Evolutionary conservation across 768 basidiomycete species (phyloP).

Genomic region (Melanogaster broomeanus): DNA sequence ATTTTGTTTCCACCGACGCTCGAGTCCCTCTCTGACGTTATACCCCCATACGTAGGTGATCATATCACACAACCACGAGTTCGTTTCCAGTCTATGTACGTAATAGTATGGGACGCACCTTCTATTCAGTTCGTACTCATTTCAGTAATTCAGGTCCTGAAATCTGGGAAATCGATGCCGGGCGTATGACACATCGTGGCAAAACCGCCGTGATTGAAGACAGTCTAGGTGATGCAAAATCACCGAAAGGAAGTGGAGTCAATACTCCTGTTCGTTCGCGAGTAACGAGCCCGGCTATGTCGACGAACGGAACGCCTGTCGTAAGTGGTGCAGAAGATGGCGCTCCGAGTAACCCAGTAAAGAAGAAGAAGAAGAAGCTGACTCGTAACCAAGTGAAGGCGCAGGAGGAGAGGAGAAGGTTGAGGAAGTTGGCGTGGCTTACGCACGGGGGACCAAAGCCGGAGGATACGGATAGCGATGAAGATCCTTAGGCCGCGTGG

Average conservation of each 20-base stretch:
- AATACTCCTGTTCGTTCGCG: conserved; percentile 75
- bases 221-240: conserved; percentile 68
- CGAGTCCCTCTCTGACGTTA: conserved; percentile 16
- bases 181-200: conserved; percentile 84
- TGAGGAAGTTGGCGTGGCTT: conserved; percentile 83
- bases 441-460: conserved; percentile 79
- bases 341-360: conserved; percentile 38
- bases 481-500: conserved; percentile 15
- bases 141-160: conserved; percentile 62
- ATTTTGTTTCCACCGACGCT: conserved; percentile 18
- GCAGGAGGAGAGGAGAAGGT: conserved; percentile 79
- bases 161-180: conserved; percentile 92
- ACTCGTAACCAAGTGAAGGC: conserved; percentile 91
- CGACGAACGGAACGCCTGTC: conserved; percentile 71
- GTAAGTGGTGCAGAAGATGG: conserved; percentile 76
- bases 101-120: conserved; percentile 16
- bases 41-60: conserved; percentile 59
- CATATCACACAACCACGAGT: conserved; percentile 95
- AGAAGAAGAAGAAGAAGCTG: conserved; percentile 86
- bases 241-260: conserved; percentile 66
- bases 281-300: conserved; percentile 68
- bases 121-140: conserved; percentile 19
- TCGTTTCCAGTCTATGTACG: conserved; percentile 80
- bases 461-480: conserved; percentile 78
- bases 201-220: conserved; percentile 87